Evolutionary conservation across 176 grass and related monocot genomes (phyloP).

Genomic region (Typha latifolia): DNA sequence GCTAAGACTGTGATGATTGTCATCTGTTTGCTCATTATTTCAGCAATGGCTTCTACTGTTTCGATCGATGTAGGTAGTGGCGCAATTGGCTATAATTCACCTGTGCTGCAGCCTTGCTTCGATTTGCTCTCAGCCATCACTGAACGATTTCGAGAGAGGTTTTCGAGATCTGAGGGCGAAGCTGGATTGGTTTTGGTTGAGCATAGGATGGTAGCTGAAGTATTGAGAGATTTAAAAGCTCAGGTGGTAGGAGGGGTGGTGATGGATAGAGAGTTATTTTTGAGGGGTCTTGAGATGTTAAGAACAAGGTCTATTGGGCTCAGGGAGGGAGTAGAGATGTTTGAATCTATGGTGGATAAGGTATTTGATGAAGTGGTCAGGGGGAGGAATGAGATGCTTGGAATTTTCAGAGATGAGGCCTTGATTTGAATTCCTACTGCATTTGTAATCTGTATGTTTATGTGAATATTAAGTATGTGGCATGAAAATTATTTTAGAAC

Average conservation of each 20-base stretch:
- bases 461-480: neutral
- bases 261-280: conserved; percentile 19
- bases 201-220: conserved; percentile 52
- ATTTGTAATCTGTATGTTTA: neutral
- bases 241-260: conserved; percentile 10
- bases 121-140: conserved; percentile 35
- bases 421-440: conserved; percentile 4
- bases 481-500: neutral
- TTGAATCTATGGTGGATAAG: conserved; percentile 58
- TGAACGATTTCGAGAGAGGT: conserved; percentile 24
- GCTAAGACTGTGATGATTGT: conserved; percentile 62
- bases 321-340: conserved; percentile 55
- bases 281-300: conserved; percentile 41
- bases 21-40: conserved; percentile 51
- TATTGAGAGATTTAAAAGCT: conserved; percentile 32
- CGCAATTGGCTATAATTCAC: conserved; percentile 11
- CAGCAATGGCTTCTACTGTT: conserved; percentile 40
- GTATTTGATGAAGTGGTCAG: conserved; percentile 83
- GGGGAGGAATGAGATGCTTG: conserved; percentile 93
- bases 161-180: conserved; percentile 4
- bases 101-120: conserved; percentile 62
- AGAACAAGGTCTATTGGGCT: conserved; percentile 49
- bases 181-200: conserved; percentile 24
- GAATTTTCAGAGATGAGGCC: conserved; percentile 59
- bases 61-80: conserved; percentile 1